Evolutionary conservation across 192 early-diverging fungal genomes (phyloP), one percentile per base, ranked within the genome.

Genomic region (Podila verticillata): DNA sequence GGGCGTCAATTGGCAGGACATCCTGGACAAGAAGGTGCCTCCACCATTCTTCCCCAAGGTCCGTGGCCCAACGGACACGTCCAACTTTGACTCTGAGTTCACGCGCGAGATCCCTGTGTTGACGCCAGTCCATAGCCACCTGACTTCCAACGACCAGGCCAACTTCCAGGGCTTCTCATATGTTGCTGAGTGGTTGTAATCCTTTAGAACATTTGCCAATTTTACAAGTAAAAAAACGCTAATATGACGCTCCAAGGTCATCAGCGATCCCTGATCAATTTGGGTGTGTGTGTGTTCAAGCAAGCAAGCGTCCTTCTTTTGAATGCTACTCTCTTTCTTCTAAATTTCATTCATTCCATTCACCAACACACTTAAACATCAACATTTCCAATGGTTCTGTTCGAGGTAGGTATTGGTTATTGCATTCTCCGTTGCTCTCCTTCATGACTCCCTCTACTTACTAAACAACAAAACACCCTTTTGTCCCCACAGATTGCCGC

Each of bases 61-160:
- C 62, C 93, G 94, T 69, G 82, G 87, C 31, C 90, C 93, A 48
- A 91, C 93, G 19, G 98, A 99, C 74, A 92, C 94, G 15, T 98
- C 96, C 44, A 99, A 99, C 91, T 99, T 99, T 92, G 98, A 99
- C 74, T 90, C 92, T 22, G 97, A 99, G 86, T 99, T 99, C 72
- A 99, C 98, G n/a, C 87, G 88, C 47, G 97, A 99, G 87, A 84
- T 88, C 61, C 97, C 98, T 2, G 95, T 95, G 1, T 75, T 99
- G 62, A 99, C 98, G 20, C 98, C 97, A 0, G 93, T 95, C 56
- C 91, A 96, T 63, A 93, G 92, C 51, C 89, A 95, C 31, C 84
- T 99, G 51, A 91, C 89, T 5, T 82, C 84, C 19, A 86, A 88
- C 7, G 94, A 98, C 78, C 98, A 99, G 84, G 92, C 96, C 78